phyloP scores from a whole-genome alignment of 176 grass and related monocot genomes.

The Eleusine coracana region DNA sequence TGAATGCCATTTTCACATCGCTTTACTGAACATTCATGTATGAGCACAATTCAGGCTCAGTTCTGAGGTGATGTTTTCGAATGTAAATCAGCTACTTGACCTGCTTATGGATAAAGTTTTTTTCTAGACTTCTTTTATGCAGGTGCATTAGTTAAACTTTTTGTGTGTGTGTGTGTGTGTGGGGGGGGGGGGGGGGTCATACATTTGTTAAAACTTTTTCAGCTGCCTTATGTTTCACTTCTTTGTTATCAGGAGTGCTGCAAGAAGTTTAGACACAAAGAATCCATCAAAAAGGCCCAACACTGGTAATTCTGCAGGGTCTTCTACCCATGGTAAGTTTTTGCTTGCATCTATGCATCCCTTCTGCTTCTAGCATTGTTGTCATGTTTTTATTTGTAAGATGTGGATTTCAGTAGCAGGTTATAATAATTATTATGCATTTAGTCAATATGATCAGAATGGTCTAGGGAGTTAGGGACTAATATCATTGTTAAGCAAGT shows the following conservation, averaged over 20 bases:
- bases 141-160: not conserved
- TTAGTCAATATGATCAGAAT: not conserved
- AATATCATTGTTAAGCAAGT: slow-evolving; percentile 9
- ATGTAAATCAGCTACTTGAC: not conserved
- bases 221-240: slow-evolving; percentile 7
- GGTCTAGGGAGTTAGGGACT: not conserved
- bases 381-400: not conserved
- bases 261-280: slow-evolving; percentile 50
- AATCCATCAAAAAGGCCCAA: slow-evolving; percentile 60
- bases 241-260: slow-evolving; percentile 49
- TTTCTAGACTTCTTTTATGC: not conserved
- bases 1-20: not conserved
- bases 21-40: not conserved
- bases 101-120: not conserved
- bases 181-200: no score
- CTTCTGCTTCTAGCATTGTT: slow-evolving; percentile 11
- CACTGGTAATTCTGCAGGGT: slow-evolving; percentile 35
- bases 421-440: not conserved
- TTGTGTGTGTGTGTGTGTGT: no score
- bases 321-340: slow-evolving; percentile 47
- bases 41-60: not conserved
- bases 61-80: not conserved
- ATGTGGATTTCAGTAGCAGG: not conserved
- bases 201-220: not conserved
- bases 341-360: slow-evolving; percentile 15